Conservation (phyloP, 1,284 basidiomycete species). For the Meripilus lineatus region DNA sequence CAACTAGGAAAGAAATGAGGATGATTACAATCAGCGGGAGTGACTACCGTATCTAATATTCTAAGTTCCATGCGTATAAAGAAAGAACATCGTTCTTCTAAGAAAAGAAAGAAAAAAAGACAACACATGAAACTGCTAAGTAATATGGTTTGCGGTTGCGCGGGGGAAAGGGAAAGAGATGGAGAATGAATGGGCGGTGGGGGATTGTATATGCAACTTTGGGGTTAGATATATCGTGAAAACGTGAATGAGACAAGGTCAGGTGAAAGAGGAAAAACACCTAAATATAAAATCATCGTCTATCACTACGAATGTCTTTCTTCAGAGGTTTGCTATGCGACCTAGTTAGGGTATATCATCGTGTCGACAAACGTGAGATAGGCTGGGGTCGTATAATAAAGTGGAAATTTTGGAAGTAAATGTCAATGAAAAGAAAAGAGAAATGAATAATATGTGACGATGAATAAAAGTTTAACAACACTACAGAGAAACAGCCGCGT, state of each 20-base stretch:
- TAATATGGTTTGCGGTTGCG: too few species aligned
- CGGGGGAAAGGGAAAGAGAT: neutral
- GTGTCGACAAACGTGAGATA: slow-evolving; percentile 24
- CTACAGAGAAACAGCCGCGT: slow-evolving; percentile 10
- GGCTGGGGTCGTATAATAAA: slow-evolving; percentile 23
- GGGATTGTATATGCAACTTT: slow-evolving; percentile 4
- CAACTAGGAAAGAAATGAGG: too few species aligned
- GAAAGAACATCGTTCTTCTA: neutral
- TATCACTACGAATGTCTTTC: slow-evolving; percentile 8
- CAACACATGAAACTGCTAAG: neutral
- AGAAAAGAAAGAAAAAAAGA: neutral
- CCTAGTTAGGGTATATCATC: slow-evolving; percentile 20
- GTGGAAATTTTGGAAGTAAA: too few species aligned
- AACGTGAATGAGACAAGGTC: too few species aligned
- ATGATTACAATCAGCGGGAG: neutral
- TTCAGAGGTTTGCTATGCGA: neutral
- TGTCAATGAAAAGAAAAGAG: too few species aligned
- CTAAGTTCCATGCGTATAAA: neutral
- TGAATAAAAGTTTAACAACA: too few species aligned
- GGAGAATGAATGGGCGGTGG: neutral
- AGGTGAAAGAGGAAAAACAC: neutral
- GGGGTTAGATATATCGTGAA: slow-evolving; percentile 9
- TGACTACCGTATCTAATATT: slow-evolving; percentile 7
- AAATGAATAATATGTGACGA: too few species aligned
- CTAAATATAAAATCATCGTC: slow-evolving; percentile 5